Evolutionary conservation across 305 asterid species (phyloP).

Genomic region (Solanum hybrid): DNA sequence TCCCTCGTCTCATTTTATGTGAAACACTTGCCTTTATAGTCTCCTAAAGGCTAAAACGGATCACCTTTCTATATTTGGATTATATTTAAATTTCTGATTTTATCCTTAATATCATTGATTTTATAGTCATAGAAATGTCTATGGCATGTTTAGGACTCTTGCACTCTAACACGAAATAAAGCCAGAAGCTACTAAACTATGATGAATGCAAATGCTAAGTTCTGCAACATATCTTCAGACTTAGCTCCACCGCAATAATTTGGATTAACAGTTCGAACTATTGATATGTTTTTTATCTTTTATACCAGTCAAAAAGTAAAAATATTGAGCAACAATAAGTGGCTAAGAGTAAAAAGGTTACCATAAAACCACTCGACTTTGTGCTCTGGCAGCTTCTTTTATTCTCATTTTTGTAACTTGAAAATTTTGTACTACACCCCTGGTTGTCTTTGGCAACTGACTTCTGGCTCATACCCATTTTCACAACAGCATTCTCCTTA

Average conservation of each 20-base stretch:
- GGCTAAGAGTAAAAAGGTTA: slow-evolving; percentile 6
- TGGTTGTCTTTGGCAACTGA: slow-evolving; percentile 6
- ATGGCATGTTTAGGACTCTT: background rate
- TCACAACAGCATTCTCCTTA: slow-evolving; percentile 20
- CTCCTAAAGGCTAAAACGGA: background rate
- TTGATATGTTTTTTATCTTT: background rate
- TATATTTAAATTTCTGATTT: background rate
- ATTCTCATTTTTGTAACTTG: slow-evolving; percentile 7
- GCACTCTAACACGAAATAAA: background rate
- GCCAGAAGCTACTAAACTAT: background rate
- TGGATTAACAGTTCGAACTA: background rate
- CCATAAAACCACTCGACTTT: slow-evolving; percentile 13
- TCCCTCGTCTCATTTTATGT: background rate
- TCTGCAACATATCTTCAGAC: background rate
- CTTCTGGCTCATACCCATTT: slow-evolving; percentile 3
- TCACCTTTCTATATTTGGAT: background rate
- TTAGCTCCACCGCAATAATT: background rate
- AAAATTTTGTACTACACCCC: background rate
- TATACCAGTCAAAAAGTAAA: background rate
- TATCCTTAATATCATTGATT: background rate
- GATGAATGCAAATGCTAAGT: background rate
- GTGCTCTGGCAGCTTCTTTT: slow-evolving; percentile 6
- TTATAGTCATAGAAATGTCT: background rate
- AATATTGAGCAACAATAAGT: background rate
- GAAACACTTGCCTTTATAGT: background rate